A percentile compares a stretch with the other conserved stretches of the same genome.
phyloP scores from a whole-genome alignment of 2,329 filamentous ascomycete genomes.

The Xylaria sp. region DNA sequence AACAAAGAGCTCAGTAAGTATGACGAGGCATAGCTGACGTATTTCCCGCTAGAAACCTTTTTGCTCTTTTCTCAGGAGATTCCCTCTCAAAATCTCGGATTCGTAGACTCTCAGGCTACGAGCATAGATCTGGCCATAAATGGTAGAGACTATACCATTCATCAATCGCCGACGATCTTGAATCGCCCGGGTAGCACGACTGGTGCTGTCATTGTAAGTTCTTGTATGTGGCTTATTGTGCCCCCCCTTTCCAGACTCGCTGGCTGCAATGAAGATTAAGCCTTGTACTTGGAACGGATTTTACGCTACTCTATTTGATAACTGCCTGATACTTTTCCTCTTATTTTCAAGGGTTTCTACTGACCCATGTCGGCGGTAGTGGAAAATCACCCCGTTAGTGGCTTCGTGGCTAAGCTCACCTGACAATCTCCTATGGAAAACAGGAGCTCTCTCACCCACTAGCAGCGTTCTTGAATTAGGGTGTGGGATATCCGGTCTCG shows the following conservation, averaged over 20 bases:
- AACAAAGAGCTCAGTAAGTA: constrained; percentile 12
- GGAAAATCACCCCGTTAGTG: constrained; percentile 87
- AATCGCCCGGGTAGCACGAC: constrained; percentile 75
- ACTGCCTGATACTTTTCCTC: too few relatives aligned
- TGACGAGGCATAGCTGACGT: constrained; percentile 10
- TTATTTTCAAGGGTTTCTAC: not conserved
- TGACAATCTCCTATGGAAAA: constrained; percentile 66
- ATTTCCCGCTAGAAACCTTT: constrained; percentile 75
- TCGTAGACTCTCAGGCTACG: constrained; percentile 74
- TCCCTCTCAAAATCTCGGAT: constrained; percentile 80
- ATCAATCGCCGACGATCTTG: constrained; percentile 83
- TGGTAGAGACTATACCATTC: constrained; percentile 73
- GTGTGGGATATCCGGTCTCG: constrained; percentile 82
- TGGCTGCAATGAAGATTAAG: not conserved
- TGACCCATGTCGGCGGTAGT: constrained; percentile 46
- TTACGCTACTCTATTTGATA: too few relatives aligned
- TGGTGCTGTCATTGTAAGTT: constrained; percentile 69
- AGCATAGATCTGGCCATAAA: constrained; percentile 71
- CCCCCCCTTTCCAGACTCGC: not conserved
- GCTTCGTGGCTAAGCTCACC: constrained; percentile 76
- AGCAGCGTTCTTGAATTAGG: constrained; percentile 81
- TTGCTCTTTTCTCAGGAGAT: constrained; percentile 79
- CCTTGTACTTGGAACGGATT: not conserved
- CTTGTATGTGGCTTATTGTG: not conserved
- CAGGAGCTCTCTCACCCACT: constrained; percentile 55